A percentile compares a stretch with the other conserved stretches of the same genome.
Conservation (phyloP, 2,329 filamentous ascomycete species). For the Pseudocercospora macadamiae region DNA sequence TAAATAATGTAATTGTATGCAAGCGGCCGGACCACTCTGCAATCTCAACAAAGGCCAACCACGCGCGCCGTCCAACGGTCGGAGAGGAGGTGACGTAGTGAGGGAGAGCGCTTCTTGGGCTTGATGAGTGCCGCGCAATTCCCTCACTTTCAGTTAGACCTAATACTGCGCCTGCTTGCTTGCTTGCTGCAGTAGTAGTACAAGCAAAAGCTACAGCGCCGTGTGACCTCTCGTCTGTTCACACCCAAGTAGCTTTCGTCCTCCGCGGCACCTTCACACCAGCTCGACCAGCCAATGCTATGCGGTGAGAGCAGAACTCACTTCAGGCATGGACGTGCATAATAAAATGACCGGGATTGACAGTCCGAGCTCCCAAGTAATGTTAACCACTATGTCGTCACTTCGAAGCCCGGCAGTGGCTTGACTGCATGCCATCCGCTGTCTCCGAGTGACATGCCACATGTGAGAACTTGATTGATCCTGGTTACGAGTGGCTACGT, state of each 20-base stretch:
- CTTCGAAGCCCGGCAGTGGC: background rate
- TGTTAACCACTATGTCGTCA: background rate
- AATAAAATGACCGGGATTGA: background rate
- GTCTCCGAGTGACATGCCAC: background rate
- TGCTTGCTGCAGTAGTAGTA: background rate
- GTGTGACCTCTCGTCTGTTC: background rate
- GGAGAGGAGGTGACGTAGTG: background rate
- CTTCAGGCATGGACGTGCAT: background rate
- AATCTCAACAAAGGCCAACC: constrained; percentile 7
- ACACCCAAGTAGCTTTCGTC: too few relatives aligned
- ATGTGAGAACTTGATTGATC: constrained; percentile 5
- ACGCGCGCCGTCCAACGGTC: constrained; percentile 4
- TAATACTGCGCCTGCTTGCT: background rate
- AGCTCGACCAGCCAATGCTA: background rate
- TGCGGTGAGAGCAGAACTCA: constrained; percentile 1
- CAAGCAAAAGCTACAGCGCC: background rate
- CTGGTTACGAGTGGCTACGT: background rate
- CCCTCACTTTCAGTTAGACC: background rate
- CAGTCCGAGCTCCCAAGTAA: background rate
- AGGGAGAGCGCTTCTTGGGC: background rate
- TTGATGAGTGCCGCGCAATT: constrained; percentile 2
- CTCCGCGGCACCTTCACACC: background rate
- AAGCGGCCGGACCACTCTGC: constrained; percentile 4
- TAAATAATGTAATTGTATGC: background rate
- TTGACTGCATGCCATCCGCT: background rate